Conservation (phyloP, 106 monocot species). For the Chionographis japonica region DNA sequence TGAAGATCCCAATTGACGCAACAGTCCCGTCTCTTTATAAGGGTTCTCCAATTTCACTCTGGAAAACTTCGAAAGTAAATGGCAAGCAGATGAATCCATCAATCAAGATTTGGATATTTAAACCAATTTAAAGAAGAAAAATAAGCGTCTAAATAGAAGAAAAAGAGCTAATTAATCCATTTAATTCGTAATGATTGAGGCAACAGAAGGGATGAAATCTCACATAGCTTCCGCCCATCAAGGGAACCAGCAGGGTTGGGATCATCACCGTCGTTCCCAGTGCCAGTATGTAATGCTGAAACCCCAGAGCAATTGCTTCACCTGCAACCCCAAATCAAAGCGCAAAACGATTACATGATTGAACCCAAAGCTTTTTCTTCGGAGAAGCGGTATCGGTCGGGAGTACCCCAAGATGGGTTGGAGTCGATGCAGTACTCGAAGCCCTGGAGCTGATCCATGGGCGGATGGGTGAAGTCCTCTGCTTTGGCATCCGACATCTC, state of each 20-base stretch:
- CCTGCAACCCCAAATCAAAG: conserved; percentile 26
- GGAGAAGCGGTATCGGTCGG: neutral
- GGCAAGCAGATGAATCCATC: no score
- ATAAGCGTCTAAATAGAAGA: neutral
- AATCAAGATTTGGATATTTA: no score
- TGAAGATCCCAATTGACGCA: no score
- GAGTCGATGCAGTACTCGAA: conserved; percentile 98
- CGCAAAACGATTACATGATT: neutral
- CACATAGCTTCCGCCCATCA: conserved; percentile 48
- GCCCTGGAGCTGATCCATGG: conserved; percentile 97
- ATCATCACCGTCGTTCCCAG: conserved; percentile 97
- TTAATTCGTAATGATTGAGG: neutral
- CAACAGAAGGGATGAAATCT: neutral
- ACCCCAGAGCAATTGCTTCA: conserved; percentile 68
- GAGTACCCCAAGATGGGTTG: conserved; percentile 83
- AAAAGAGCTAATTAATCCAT: neutral
- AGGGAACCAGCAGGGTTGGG: conserved; percentile 66
- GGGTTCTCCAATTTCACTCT: no score
- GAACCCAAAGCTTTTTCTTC: neutral
- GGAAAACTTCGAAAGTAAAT: no score
- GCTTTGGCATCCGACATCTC: conserved; percentile 66
- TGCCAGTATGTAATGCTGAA: conserved; percentile 88
- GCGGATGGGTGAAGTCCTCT: conserved; percentile 75
- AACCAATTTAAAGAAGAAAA: neutral
- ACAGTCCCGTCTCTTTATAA: no score